A percentile compares a stretch with the other conserved stretches of the same genome.
Evolutionary conservation across 257 asterid species (phyloP).

Genomic region (Solanum clarkiae): DNA sequence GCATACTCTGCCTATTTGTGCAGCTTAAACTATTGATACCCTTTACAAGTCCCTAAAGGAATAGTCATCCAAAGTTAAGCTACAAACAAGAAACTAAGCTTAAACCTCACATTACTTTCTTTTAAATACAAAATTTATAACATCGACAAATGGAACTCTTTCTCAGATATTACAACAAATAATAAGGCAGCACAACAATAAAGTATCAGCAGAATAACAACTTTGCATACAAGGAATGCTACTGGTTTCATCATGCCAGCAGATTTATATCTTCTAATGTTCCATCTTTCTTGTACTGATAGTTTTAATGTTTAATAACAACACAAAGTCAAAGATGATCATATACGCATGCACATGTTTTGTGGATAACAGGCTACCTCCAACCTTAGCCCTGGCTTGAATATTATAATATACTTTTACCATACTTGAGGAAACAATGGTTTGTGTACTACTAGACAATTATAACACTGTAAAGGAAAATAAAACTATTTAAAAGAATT

Average conservation of each 20-base stretch:
- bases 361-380: neutral
- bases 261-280: neutral
- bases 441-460: neutral
- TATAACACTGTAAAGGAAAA: neutral
- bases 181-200: neutral
- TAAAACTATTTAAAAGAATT: neutral
- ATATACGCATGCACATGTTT: neutral
- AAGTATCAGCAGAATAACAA: neutral
- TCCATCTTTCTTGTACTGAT: neutral
- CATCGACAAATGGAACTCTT: neutral
- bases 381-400: neutral
- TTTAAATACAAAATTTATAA: neutral
- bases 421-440: neutral
- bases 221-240: neutral
- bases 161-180: neutral
- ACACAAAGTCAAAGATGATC: neutral
- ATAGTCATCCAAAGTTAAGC: neutral
- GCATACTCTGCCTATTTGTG: neutral
- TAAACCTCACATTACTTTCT: neutral
- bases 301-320: neutral
- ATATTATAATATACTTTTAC: neutral
- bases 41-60: neutral
- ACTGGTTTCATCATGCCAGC: neutral
- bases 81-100: neutral
- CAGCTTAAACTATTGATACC: neutral